phyloP scores from a whole-genome alignment of 768 basidiomycete species.

The Lactifluus hygrophoroides region DNA sequence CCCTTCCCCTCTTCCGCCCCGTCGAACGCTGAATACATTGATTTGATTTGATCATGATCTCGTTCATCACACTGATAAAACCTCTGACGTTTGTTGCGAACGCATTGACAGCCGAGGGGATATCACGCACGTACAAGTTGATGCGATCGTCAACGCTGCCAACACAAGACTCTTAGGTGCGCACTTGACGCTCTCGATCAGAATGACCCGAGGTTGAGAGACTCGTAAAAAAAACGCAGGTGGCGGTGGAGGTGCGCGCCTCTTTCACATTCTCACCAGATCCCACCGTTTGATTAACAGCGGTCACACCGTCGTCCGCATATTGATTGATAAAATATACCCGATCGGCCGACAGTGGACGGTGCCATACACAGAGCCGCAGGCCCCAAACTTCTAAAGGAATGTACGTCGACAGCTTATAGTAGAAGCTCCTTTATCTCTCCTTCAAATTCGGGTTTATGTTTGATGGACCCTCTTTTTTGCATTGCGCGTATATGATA shows the following conservation, averaged over 20 bases:
- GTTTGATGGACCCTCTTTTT: neutral
- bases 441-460: neutral
- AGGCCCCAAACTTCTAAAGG: conserved; percentile 51
- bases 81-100: no score
- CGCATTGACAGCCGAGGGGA: conserved; percentile 68
- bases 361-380: conserved; percentile 77
- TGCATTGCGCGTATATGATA: neutral
- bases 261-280: no score
- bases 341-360: conserved; percentile 50
- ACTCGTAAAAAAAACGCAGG: conserved; percentile 36
- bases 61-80: no score
- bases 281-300: no score
- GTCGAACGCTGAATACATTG: no score
- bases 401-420: conserved; percentile 40
- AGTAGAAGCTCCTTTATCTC: neutral
- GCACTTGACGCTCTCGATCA: neutral
- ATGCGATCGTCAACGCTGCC: conserved; percentile 78
- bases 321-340: no score
- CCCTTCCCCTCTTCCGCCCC: no score
- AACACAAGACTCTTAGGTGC: conserved; percentile 63
- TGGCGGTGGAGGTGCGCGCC: conserved; percentile 61
- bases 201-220: neutral
- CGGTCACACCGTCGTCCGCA: no score
- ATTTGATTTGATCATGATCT: no score
- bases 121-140: conserved; percentile 63